Evolutionary conservation across 176 grass and related monocot genomes (phyloP), one percentile per base, ranked within the genome.

Genomic region (Cocos nucifera): DNA sequence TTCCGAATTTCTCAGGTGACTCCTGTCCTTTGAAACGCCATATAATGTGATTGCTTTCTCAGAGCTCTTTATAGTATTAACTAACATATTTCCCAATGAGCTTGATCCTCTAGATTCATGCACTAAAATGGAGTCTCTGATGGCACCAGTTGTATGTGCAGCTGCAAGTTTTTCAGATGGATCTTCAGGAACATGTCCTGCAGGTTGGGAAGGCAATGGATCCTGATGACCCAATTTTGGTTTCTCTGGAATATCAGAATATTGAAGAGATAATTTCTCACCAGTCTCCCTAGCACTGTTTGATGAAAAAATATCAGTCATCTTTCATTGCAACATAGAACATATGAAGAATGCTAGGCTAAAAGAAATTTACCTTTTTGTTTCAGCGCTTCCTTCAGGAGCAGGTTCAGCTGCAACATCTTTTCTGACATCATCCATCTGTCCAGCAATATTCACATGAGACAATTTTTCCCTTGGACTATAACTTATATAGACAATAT

Each of bases 281-380:
- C 48, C n/a, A 54, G 30, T 27, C 6, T 56, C 50, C 63, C 15
- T 51, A 55, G 19, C 14, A 5, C 28, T 58, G 61, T 23, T 55
- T 67, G 63, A 78, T 73, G 74, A 68, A 78, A 59, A 78, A 85
- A 67, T 14, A 44, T 44, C 35, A 14, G 35, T 44, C 9, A 44
- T 44, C 35, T 44, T 44, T 44, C 35, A 44, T 44, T 44, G 35
- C 35, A 44, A 44, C 35, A 44, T 2, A 44, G 35, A 44, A 44
- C 35, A 14, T 44, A 12, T 44, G 24, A 63, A 58, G 5, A 69
- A 52, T 15, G 18, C 23, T 69, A 81, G n/a, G 54, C 4, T 4
- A 56, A 52, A 68, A 57, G 10, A 70, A 30, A 21, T 56, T 54
- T 78, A 86, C 83, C 56, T 74, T 49, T 78, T 69, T 50, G 63